Percentiles rank a stretch among this genome's conserved stretches.
phyloP scores from a whole-genome alignment of 2,329 filamentous ascomycete species.

The Tolypocladium inflatum region DNA sequence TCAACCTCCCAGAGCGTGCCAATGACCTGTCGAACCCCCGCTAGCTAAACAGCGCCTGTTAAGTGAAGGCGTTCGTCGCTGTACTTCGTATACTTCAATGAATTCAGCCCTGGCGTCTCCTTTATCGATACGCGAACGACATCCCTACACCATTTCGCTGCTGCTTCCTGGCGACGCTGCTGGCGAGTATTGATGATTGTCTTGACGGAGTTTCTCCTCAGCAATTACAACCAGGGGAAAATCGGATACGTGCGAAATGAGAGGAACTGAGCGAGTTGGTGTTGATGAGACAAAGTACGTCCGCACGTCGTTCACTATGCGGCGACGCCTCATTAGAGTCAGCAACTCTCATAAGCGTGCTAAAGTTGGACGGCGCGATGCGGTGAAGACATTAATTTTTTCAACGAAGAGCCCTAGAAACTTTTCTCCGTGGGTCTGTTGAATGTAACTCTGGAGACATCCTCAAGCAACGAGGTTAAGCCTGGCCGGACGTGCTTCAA shows the following conservation, averaged over 20 bases:
- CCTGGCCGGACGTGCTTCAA: background rate
- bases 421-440: too few relatives aligned
- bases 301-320: background rate
- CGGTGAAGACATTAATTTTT: background rate
- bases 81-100: too few relatives aligned
- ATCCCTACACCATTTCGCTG: too few relatives aligned
- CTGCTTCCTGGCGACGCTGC: too few relatives aligned
- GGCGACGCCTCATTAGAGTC: background rate
- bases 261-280: background rate
- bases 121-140: too few relatives aligned
- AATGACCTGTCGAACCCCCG: conserved; percentile 29
- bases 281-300: background rate
- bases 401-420: too few relatives aligned
- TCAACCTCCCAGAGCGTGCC: conserved; percentile 29
- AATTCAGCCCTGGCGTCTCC: too few relatives aligned
- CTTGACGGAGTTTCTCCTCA: background rate
- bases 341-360: background rate
- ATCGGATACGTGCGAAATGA: background rate
- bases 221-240: background rate
- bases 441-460: background rate
- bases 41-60: conserved; percentile 23
- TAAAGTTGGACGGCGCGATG: background rate
- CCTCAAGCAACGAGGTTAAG: background rate
- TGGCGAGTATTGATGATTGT: too few relatives aligned
- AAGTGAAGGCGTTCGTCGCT: conserved; percentile 4